Base-by-base conservation (phyloP, 2,329 filamentous ascomycete species). In the Paraphoma sp. region DNA sequence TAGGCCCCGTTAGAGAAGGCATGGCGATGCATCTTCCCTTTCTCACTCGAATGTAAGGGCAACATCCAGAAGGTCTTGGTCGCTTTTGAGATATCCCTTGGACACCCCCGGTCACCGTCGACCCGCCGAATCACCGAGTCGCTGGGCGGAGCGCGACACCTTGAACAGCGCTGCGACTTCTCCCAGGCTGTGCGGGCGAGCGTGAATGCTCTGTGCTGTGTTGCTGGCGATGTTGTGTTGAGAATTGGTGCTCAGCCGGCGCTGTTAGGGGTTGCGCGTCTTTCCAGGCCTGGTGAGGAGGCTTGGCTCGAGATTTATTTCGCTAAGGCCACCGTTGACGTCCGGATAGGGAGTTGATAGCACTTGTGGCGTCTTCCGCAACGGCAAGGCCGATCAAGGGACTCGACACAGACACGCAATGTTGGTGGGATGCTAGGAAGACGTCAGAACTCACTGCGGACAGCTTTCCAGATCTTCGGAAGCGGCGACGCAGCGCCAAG, bases 11-110 rank as follows among this genome's bases (percentile, higher is more conserved):
- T 96, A 62, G 89, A 87, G 79, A 90, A 94, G 77, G 89, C 89
- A 84, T 96, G 92, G 82, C 92, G 87, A 76, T 94, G 91, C 87
- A 95, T 93, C 87, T 89, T 90, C 81, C 87, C 75, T 71, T 74
- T 72, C 74, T 80, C 78, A 67, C 81, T 79, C 55, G 81, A 81
- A 82, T 87, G 84, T 70, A 84, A 83, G 64, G 86, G 86, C 72
- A 88, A 80, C 86, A 88, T 87, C 75, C 76, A 78, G 73, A 66
- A 60, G 62, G 55, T 51, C 48, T 59, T 59, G 66, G 63, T 66
- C 62, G 65, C 65, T 62, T 57, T 28, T 64, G 60, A 59, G 61
- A 59, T 72, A 67, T 76, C 72, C 69, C 71, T 72, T 75, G 71
- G 67, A 57, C 61, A 66, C 68, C 74, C 73, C 71, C 65, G 67